Evolutionary conservation across 805 yeast genomes (phyloP).

Genomic region (Kazachstania psychrophila): DNA sequence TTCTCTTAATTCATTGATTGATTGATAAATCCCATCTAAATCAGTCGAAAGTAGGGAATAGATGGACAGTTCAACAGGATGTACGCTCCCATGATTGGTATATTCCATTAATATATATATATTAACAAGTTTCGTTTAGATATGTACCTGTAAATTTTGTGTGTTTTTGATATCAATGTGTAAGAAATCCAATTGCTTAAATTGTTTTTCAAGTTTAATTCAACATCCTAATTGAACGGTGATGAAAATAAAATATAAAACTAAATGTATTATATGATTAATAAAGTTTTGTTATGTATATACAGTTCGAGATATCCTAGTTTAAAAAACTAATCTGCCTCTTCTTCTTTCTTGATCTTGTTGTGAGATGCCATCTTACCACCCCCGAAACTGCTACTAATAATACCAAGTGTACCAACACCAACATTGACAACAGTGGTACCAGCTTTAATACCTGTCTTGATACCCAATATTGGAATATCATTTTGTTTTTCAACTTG

Average conservation of each 20-base stretch:
- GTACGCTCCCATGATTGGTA: conserved; percentile 15
- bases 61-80: conserved; percentile 26
- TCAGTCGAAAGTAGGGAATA: conserved; percentile 25
- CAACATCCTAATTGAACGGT: no score
- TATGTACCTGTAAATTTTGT: no score
- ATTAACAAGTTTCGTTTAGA: no score
- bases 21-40: conserved; percentile 25
- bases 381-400: conserved; percentile 3
- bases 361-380: conserved; percentile 1
- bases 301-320: no score
- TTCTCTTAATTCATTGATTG: conserved; percentile 26
- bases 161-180: no score
- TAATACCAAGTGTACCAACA: conserved; percentile 33
- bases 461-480: conserved; percentile 45
- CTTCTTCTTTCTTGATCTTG: not conserved
- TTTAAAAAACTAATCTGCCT: conserved; percentile 1
- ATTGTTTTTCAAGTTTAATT: no score
- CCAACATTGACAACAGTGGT: conserved; percentile 35
- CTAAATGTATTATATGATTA: no score
- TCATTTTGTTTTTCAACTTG: conserved; percentile 32
- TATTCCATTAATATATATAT: no score
- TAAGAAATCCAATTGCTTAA: no score
- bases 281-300: not conserved
- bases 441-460: conserved; percentile 36
- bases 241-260: no score